These are phyloP conservation scores for Lactarius vividus DNA, from an alignment of 768 basidiomycete genomes.

Conservation along the genomic window DNA sequence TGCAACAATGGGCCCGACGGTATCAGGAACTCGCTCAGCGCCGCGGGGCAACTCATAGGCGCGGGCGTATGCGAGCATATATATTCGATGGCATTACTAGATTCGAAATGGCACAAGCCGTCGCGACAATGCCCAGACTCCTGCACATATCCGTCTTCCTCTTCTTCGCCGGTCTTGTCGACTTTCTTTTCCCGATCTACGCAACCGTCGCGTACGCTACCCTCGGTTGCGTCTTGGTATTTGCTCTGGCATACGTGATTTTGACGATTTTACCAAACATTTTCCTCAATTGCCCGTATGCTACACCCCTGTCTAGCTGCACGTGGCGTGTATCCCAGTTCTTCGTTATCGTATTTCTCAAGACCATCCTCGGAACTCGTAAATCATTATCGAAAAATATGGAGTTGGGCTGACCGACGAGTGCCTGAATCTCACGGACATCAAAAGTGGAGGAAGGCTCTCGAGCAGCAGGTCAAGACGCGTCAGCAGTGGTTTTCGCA, in stretches of 20 bases:
- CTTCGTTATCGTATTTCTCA: background rate
- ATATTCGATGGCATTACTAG: background rate
- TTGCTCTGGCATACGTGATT: background rate
- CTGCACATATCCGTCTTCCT: constrained; percentile 5
- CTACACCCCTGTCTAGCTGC: background rate
- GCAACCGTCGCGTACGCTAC: background rate
- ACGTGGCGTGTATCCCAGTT: background rate
- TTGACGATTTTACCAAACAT: background rate
- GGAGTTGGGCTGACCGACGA: background rate
- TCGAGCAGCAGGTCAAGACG: background rate
- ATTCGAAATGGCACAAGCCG: background rate
- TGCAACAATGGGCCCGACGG: constrained; percentile 18
- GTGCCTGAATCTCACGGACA: too few relatives aligned
- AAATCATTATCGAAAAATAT: too few relatives aligned
- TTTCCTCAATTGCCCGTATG: background rate
- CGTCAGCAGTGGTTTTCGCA: background rate
- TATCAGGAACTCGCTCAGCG: background rate
- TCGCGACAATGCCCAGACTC: background rate
- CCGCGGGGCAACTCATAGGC: background rate
- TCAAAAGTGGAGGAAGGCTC: background rate
- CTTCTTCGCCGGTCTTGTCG: constrained; percentile 5
- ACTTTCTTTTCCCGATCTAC: background rate
- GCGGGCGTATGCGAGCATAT: background rate
- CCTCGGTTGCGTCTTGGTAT: background rate
- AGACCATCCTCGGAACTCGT: background rate